Evolutionary conservation across 2,329 filamentous ascomycete species (phyloP).

Genomic region (Pseudogymnoascus sp.): DNA sequence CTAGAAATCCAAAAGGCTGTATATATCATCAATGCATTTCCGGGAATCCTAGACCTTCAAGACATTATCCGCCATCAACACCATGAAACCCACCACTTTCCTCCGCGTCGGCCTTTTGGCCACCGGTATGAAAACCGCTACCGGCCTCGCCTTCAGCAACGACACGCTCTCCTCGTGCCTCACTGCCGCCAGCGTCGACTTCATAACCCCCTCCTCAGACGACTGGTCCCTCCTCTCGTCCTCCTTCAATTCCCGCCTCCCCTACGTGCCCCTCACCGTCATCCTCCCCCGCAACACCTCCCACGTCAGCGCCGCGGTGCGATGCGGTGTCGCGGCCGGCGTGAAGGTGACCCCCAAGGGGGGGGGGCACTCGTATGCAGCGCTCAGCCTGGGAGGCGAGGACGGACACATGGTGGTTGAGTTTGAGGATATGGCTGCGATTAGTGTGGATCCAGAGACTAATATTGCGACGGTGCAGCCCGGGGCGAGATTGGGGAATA

Average conservation of each 20-base stretch:
- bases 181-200: too few relatives aligned
- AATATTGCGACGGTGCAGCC: too few relatives aligned
- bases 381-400: constrained; percentile 37
- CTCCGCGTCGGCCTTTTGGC: too few relatives aligned
- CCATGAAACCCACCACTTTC: not conserved
- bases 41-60: not conserved
- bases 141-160: not conserved
- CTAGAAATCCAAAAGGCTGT: not conserved
- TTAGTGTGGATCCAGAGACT: constrained; percentile 22
- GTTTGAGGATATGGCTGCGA: constrained; percentile 32
- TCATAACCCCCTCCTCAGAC: not conserved
- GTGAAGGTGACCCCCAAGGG: constrained; percentile 40
- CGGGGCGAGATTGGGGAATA: constrained; percentile 22
- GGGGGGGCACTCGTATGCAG: constrained; percentile 45
- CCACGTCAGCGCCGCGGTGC: constrained; percentile 35
- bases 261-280: too few relatives aligned
- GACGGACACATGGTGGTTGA: constrained; percentile 35
- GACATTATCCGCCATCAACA: not conserved
- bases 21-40: not conserved
- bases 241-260: too few relatives aligned
- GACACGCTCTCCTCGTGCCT: too few relatives aligned
- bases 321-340: constrained; percentile 33
- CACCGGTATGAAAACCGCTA: too few relatives aligned
- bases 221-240: too few relatives aligned
- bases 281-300: constrained; percentile 21